Evolutionary conservation across 768 basidiomycete species (phyloP), one percentile per base, ranked within the genome.

Genomic region (Tubosaeta brunneosetosa): DNA sequence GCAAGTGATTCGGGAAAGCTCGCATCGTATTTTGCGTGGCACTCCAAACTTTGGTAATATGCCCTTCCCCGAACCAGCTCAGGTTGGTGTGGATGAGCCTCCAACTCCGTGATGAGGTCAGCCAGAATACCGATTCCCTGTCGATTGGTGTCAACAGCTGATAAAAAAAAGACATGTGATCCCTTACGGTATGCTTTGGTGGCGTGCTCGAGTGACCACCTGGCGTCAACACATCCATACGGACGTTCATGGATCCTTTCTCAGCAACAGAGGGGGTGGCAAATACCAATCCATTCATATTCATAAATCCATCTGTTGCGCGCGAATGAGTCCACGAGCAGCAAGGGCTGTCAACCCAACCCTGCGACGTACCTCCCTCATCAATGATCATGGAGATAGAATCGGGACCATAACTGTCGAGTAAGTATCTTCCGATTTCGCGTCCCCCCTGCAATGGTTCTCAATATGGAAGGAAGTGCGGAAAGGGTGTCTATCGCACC

Each of bases 171-270:
- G 10, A 47, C 8, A 44, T 1, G 36, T 12, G 2, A 14, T 16
- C 6, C 3, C 13, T 43, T 43, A 43, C 42, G 16, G 42, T 43
- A 43, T 43, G 42, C 25, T 16, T 25, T 43, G 42, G 42, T 6
- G 82, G 82, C 1, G 72, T 69, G 55, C 75, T 77, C 1, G 81
- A 81, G 59, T 82, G 82, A 1, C 83, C 81, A n/a, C 81, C 82
- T 0, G 74, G 71, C 1, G 75, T 73, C 19, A 66, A 55, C 6
- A 79, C 42, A 11, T 43, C 42, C 42, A 43, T 27, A 26, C 42
- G 42, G 8, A 43, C 13, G 16, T 43, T 16, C 25, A 43, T 43
- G 12, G 4, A 40, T 10, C 38, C 38, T 10, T 10, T 40, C 38
- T 40, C 38, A 6, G 9, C 10, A 40, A 40, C n/a, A 2, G 17